These are phyloP conservation scores for Uncinocarpus reesii DNA, from an alignment of 2,329 filamentous ascomycete species.

Conservation along the genomic window DNA sequence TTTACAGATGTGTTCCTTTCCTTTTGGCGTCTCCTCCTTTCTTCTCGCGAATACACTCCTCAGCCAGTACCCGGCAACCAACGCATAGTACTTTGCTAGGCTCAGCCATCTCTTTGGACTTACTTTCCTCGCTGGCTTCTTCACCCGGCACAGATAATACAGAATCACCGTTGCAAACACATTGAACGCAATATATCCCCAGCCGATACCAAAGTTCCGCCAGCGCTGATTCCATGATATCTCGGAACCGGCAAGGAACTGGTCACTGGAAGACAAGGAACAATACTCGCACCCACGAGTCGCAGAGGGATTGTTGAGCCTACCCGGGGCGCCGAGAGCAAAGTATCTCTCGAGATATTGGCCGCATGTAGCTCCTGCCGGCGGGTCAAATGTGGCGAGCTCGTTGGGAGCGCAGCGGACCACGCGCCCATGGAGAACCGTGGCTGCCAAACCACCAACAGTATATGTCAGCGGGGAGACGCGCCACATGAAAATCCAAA, in stretches of 20 bases:
- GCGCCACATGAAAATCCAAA: conserved; percentile 80
- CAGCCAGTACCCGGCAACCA: conserved; percentile 10
- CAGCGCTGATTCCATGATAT: conserved; percentile 51
- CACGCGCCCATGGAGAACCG: conserved; percentile 55
- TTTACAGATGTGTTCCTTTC: conserved; percentile 15
- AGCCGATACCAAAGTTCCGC: conserved; percentile 58
- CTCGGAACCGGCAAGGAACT: conserved; percentile 37
- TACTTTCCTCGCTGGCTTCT: conserved; percentile 10
- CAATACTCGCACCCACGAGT: conserved; percentile 45
- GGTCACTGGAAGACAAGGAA: conserved; percentile 29
- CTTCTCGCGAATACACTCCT: conserved; percentile 15
- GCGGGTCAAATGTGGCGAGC: conserved; percentile 55
- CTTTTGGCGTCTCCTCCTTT: conserved; percentile 13
- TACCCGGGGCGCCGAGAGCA: conserved; percentile 39
- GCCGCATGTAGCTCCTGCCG: conserved; percentile 47
- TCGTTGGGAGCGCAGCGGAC: conserved; percentile 63
- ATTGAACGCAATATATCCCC: conserved; percentile 51
- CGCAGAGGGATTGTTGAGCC: conserved; percentile 42
- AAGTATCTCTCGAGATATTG: conserved; percentile 50
- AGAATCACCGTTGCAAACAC: conserved; percentile 45
- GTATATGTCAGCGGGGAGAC: conserved; percentile 76
- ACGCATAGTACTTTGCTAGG: conserved; percentile 14
- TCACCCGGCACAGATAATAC: conserved; percentile 41
- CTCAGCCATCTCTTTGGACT: conserved; percentile 14
- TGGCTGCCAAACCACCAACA: conserved; percentile 59